Evolutionary conservation across 2,329 filamentous ascomycete genomes (phyloP).

Genomic region (Epichloe amarillans): DNA sequence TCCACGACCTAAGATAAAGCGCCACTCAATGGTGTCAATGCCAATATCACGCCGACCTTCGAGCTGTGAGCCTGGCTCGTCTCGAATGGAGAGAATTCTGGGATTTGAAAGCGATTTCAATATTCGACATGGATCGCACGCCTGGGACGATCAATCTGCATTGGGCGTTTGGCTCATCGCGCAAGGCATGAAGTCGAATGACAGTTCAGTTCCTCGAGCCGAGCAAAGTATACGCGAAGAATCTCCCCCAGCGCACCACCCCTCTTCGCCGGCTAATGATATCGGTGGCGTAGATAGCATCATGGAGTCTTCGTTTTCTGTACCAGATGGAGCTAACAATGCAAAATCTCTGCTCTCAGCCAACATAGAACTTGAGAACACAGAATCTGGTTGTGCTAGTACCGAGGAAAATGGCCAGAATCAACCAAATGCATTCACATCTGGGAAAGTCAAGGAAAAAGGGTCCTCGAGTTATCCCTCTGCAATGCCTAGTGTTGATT

Average conservation of each 20-base stretch:
- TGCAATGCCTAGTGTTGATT: slow-evolving; percentile 18
- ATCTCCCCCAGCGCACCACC: background rate
- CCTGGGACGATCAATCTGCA: slow-evolving; percentile 20
- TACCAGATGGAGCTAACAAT: background rate
- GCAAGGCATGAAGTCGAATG: slow-evolving; percentile 18
- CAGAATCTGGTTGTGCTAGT: background rate
- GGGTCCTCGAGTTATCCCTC: slow-evolving; percentile 23
- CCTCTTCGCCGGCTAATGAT: background rate
- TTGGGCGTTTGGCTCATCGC: slow-evolving; percentile 25
- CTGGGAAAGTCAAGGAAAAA: slow-evolving; percentile 9
- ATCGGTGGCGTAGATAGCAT: slow-evolving; percentile 6
- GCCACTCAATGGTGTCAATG: background rate
- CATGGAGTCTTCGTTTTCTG: slow-evolving; percentile 5
- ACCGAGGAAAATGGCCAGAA: background rate
- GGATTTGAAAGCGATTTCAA: slow-evolving; percentile 16
- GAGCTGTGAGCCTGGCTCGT: slow-evolving; percentile 2
- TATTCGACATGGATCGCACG: slow-evolving; percentile 17
- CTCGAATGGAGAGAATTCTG: slow-evolving; percentile 8
- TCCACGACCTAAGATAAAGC: background rate
- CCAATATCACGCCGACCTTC: slow-evolving; percentile 1
- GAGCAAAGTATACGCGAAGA: slow-evolving; percentile 6
- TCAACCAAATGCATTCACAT: background rate
- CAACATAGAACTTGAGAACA: background rate
- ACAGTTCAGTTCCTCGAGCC: slow-evolving; percentile 11
- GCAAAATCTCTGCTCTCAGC: background rate